Evolutionary conservation across 768 basidiomycete genomes (phyloP), one percentile per base, ranked within the genome.

Genomic region (Hirschioporus abietinus): DNA sequence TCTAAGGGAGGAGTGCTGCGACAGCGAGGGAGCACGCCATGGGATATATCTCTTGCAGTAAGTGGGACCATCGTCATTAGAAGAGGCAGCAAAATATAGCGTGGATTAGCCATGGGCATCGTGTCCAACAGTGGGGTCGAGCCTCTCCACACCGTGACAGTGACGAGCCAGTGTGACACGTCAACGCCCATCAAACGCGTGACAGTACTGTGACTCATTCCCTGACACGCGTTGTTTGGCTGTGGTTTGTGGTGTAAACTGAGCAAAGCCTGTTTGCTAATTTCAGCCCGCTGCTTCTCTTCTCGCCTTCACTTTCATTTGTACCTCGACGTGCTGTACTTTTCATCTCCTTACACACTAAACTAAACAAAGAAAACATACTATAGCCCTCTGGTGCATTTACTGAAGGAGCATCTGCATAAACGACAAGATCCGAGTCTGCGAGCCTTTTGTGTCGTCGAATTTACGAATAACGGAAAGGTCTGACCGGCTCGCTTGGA

Each of bases 151-250:
- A 52, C 42, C 12, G 42, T 10, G 15, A 2, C 42, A 3, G 42
- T 52, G 42, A 52, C 42, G 42, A 52, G 12, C 12, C n/a, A n/a
- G 12, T 52, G 42, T 52, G 42, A 52, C 42, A 20, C 20, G 18
- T n/a, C 15, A 6, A 42, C 35, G 60, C 60, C 60, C 60, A 61
- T 61, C 34, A 61, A 61, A 26, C 60, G 60, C 60, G 26, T 61
- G 25, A 61, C 60, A 1, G 3, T 15, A n/a, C 3, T 52, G 42
- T 52, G 42, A 52, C 42, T 30, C 30, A 30, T 3, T 30, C 8
- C 30, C 30, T 15, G 42, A 52, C 42, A 52, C 42, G 42, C 42
- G 42, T 52, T 52, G 42, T 52, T 52, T 52, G 42, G 42, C 42
- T 52, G 42, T 52, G 42, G 42, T 52, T 52, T 52, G 42, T 52